Evolutionary conservation across 225 moss, liverwort and hornwort species (phyloP), one percentile per base, ranked within the genome.

Genomic region (Bryum argenteum): DNA sequence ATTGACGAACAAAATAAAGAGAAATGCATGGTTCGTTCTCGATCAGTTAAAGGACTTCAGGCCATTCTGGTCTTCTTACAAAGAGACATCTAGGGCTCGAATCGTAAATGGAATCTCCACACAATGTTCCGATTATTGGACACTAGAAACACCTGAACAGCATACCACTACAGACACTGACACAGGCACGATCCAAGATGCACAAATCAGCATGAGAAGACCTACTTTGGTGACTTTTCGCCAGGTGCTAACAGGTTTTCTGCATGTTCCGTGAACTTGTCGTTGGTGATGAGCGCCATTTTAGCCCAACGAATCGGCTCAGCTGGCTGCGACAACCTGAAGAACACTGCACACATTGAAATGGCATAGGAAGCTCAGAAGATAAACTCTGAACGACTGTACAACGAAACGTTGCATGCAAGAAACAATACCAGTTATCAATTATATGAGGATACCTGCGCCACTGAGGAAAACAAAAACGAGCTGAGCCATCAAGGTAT

Each of bases 401-500:
- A 16, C 38, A 63, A 54, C 52, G 21, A 67, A 14, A 70, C 54
- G 40, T 56, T 47, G 48, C 71, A 66, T 18, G 54, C 16, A 58
- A 66, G 5, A 59, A 45, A 23, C 11, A 14, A 73, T 39, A 68
- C 38, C 17, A 43, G 12, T 12, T 44, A 58, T 23, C 24, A 22
- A 42, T 33, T 33, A 28, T 41, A 42, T 40, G 47, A 40, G 20
- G 41, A 50, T 67, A 93, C 90, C 88, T 72, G 92, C 93, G 22
- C 89, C 89, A 69, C 87, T 84, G 69, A 89, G 87, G 64, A 93
- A 91, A 52, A 87, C 89, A 19, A 89, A 87, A 12, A 85, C 62
- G 45, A 93, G 83, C 73, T 93, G 93, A 39, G 89, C 89, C 50
- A 75, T 87, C 70, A 93, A 71, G 51, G 91, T 90, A 58, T 93